Percentiles rank a stretch among this genome's conserved stretches.
Evolutionary conservation across 2,329 filamentous ascomycete species (phyloP).

Genomic region (Fusarium keratoplasticum): DNA sequence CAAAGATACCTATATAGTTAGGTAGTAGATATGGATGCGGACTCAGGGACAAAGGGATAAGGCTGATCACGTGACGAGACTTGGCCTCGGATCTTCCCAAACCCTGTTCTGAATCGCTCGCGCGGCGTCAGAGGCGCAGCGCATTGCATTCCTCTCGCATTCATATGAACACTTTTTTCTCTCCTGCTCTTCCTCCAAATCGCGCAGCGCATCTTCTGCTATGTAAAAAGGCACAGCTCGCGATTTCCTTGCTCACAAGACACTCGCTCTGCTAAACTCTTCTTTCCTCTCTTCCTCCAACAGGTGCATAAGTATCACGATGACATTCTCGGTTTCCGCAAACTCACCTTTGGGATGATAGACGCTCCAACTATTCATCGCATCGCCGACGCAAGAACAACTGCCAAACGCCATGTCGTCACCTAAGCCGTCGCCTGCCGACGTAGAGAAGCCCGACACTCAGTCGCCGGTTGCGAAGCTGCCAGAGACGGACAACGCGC

Average conservation of each 20-base stretch:
- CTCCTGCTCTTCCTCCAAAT: constrained; percentile 8
- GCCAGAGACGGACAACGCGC: constrained; percentile 24
- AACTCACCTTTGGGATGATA: constrained; percentile 54
- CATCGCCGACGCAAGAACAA: constrained; percentile 12
- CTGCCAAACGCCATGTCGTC: constrained; percentile 34
- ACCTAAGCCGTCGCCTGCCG: constrained; percentile 26
- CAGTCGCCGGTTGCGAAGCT: constrained; percentile 22
- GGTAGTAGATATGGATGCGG: neutral
- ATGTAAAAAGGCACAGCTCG: constrained; percentile 37
- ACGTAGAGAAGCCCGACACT: constrained; percentile 25
- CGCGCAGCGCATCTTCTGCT: constrained; percentile 27
- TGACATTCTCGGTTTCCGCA: constrained; percentile 47
- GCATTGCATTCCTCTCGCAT: neutral
- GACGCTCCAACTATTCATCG: constrained; percentile 37
- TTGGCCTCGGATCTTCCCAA: neutral
- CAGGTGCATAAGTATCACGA: constrained; percentile 56
- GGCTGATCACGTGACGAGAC: constrained; percentile 23
- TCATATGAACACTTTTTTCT: neutral
- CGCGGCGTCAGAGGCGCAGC: constrained; percentile 28
- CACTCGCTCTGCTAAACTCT: constrained; percentile 42
- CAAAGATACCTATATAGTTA: too few relatives aligned
- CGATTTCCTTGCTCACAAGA: constrained; percentile 24
- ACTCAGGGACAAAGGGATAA: neutral
- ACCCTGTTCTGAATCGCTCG: constrained; percentile 1
- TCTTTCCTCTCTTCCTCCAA: constrained; percentile 8